Evolutionary conservation across 202 grass and related monocot species (phyloP), one percentile per base, ranked within the genome.

Genomic region (Hordeum pubiflorum): DNA sequence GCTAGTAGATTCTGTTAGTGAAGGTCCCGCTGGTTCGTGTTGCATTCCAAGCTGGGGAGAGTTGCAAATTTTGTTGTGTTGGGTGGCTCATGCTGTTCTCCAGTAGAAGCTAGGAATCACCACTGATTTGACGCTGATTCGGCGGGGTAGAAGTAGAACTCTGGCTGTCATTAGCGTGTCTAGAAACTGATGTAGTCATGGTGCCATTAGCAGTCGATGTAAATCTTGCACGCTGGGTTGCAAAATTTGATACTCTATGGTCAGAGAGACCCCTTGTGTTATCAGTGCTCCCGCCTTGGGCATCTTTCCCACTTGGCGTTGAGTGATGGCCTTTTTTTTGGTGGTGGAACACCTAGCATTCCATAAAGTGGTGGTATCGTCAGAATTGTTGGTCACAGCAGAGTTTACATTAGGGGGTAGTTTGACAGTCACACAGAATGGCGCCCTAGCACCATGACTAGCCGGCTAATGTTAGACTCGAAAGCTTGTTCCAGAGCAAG

Each of bases 61-160:
- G 11, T 34, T 74, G 82, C 73, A 74, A 14, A 72, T 89, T 85
- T 82, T 21, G 10, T 59, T 17, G 7, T 48, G 7, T 72, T 50
- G 36, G 54, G 23, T 58, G 36, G 75, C 40, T 58, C 56, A 31
- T 46, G 43, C 41, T 79, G 85, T 73, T 21, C 66, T 34, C 80
- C 50, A 36, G 27, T 17, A 43, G 37, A 24, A 4, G 10, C 21
- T 31, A 72, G 57, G 18, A 64, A 85, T 69, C 2, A 17, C 37
- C 37, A 63, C 21, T 76, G 56, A 63, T 44, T 14, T 58, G 20
- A 65, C 4, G 8, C 67, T 4, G 44, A 18, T 81, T 66, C 46
- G 50, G 63, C 58, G 67, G 60, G 78, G 59, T 82, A 3, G 27
- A 48, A 36, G 59, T 82, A 3, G 27, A 48, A 36, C 74, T 20